A percentile compares a stretch with the other conserved stretches of the same genome.
phyloP scores from a whole-genome alignment of 306 rosid species.

The Casuarina equisetifolia region DNA sequence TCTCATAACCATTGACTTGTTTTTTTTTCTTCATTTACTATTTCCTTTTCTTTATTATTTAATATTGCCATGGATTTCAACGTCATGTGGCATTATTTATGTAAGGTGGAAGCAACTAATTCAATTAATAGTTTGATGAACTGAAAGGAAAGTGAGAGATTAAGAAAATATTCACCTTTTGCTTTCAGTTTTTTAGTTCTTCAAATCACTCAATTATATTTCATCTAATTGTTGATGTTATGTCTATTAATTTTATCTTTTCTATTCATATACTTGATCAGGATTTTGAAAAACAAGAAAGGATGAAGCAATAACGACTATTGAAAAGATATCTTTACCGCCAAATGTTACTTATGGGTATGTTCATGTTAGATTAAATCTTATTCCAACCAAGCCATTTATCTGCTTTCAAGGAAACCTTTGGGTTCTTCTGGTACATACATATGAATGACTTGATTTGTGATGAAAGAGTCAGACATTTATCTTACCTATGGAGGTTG shows the following conservation, averaged over 20 bases:
- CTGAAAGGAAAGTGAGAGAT: background rate
- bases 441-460: background rate
- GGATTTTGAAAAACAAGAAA: conserved; percentile 94
- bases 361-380: conserved; percentile 28
- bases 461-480: background rate
- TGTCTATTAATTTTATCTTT: background rate
- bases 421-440: background rate
- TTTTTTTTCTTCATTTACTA: background rate
- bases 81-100: background rate
- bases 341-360: conserved; percentile 84
- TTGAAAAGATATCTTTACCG: conserved; percentile 68
- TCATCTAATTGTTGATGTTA: background rate
- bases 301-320: conserved; percentile 78
- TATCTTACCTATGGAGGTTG: background rate
- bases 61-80: background rate
- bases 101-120: background rate
- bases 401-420: background rate
- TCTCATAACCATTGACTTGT: conserved; percentile 12
- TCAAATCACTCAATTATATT: background rate
- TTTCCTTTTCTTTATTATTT: background rate
- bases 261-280: conserved; percentile 35
- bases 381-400: background rate
- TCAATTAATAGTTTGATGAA: background rate
- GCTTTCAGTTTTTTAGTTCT: background rate
- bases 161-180: background rate